Evolutionary conservation across 2,329 filamentous ascomycete genomes (phyloP), one percentile per base, ranked within the genome.

Genomic region (Gnomoniopsis smithogilvyi): DNA sequence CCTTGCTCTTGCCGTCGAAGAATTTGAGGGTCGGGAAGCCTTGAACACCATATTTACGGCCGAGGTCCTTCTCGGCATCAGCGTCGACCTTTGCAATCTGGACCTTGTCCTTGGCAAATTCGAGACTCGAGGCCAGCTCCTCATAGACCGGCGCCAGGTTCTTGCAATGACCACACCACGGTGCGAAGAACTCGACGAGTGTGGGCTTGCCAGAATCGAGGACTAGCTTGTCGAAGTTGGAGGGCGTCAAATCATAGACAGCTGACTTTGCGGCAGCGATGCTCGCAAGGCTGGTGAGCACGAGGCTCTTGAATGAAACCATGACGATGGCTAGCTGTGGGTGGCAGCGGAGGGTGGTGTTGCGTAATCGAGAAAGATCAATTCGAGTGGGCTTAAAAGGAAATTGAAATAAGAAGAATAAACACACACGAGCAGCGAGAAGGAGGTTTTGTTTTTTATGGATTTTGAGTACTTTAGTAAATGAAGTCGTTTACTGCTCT

Each of bases 151-250:
- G 96, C 17, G 95, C 95, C 36, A 99, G 89, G 70, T 80, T 96
- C 85, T 98, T 98, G 91, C 95, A 99, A 83, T 99, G 95, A 34
- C 95, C 96, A 72, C 95, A 99, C 95, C 95, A 99, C 24, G 94
- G 93, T 36, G 95, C 95, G 72, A 96, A 98, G 84, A 99, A 99
- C 75, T 98, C 93, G 68, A 98, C 92, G 26, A 99, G 87, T 0
- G 95, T 93, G 47, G 95, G 94, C 80, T 96, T 98, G 75, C 92
- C 92, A 49, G 91, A 94, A 73, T 96, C 86, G 62, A 96, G 82
- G 64, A 96, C 92, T 57, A 96, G 82, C 51, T 88, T 79, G 80
- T 98, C 94, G 74, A 99, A 99, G 81, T 97, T 99, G 68, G 80
- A 80, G 58, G 94, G 92, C 61, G 90, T 87, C 62, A 99, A 88